Conservation (phyloP, 345 rosid genomes). For the Camelina sativa region DNA sequence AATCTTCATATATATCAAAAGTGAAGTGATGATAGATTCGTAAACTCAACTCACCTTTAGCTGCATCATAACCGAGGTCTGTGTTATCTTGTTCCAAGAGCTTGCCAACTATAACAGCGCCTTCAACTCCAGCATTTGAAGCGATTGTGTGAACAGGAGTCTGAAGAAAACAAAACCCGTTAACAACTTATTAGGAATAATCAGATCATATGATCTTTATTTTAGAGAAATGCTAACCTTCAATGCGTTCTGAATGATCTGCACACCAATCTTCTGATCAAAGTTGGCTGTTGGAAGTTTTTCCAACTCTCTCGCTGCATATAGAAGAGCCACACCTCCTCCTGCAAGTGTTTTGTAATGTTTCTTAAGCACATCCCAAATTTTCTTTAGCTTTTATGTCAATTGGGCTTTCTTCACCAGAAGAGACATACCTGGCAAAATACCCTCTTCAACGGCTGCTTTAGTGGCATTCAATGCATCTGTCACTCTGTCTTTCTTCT, state of each 20-base stretch:
- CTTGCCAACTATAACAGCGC: constrained; percentile 95
- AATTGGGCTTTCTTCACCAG: neutral
- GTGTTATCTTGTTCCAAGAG: constrained; percentile 87
- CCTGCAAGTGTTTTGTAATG: constrained; percentile 49
- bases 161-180: neutral
- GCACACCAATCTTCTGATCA: constrained; percentile 96
- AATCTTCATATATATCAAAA: neutral
- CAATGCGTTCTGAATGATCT: constrained; percentile 87
- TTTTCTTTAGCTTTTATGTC: neutral
- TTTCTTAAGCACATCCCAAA: neutral
- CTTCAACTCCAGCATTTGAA: constrained; percentile 91
- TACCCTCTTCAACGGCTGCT: constrained; percentile 99
- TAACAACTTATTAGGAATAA: neutral
- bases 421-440: constrained; percentile 66
- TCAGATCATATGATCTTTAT: neutral
- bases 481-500: constrained; percentile 96
- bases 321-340: constrained; percentile 96
- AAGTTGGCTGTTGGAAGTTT: constrained; percentile 88
- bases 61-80: constrained; percentile 97
- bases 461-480: constrained; percentile 99
- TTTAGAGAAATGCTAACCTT: neutral
- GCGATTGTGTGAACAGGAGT: constrained; percentile 83
- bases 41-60: constrained; percentile 58
- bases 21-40: neutral
- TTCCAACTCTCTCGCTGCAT: constrained; percentile 84